Evolutionary conservation across 2,329 filamentous ascomycete genomes (phyloP).

Genomic region (Colletotrichum orchidophilum): DNA sequence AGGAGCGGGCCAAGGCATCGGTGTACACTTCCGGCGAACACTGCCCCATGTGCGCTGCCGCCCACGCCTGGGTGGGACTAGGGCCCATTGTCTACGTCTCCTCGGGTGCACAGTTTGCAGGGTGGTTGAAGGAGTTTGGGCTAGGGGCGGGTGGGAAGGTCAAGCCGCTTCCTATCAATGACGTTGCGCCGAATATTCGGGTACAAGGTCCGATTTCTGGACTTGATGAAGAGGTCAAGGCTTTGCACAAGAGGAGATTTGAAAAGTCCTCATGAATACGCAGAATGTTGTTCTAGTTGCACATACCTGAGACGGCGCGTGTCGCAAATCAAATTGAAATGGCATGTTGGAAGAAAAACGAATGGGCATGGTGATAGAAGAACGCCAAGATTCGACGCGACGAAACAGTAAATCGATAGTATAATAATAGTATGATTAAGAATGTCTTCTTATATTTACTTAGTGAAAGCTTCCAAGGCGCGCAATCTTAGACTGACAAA

Average conservation of each 20-base stretch:
- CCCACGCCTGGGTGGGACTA: conserved; percentile 46
- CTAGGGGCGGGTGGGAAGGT: conserved; percentile 33
- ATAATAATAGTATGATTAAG: background rate
- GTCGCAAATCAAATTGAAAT: no score
- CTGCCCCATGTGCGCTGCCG: conserved; percentile 48
- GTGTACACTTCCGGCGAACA: conserved; percentile 51
- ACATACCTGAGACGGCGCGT: no score
- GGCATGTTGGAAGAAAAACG: background rate
- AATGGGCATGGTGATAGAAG: no score
- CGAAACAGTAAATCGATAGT: background rate
- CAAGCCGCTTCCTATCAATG: conserved; percentile 39
- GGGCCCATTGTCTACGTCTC: conserved; percentile 46
- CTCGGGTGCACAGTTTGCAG: conserved; percentile 41
- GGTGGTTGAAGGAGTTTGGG: conserved; percentile 43
- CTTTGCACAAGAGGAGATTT: conserved; percentile 36
- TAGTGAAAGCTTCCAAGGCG: no score
- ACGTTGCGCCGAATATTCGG: conserved; percentile 41
- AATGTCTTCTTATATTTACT: no score
- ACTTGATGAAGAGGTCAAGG: conserved; percentile 42
- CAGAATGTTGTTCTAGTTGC: background rate
- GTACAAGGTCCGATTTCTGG: conserved; percentile 43
- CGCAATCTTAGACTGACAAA: no score
- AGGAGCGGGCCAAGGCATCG: conserved; percentile 48
- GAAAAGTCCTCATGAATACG: background rate
- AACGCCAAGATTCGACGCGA: no score